Evolutionary conservation across 495 filamentous ascomycete genomes (phyloP).

Genomic region (Talaromyces wortmannii): DNA sequence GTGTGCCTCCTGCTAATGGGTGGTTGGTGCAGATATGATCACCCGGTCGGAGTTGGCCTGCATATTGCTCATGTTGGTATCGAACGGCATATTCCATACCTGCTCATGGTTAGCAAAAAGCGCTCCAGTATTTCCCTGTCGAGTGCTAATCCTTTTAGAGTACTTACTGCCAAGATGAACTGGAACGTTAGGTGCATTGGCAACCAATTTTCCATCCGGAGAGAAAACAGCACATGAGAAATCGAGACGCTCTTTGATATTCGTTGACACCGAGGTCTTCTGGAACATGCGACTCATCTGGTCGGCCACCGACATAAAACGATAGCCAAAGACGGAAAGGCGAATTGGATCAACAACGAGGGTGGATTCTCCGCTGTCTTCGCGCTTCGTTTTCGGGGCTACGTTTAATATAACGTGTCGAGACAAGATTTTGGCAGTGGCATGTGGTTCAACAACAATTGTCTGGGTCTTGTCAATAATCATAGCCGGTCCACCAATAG

Average conservation of each 20-base stretch:
- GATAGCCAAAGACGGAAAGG: slow-evolving; percentile 90
- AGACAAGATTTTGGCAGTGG: slow-evolving; percentile 42
- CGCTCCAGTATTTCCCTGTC: too few species aligned
- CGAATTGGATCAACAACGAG: slow-evolving; percentile 84
- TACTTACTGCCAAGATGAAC: slow-evolving; percentile 74
- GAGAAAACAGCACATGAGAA: slow-evolving; percentile 97
- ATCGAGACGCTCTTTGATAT: slow-evolving; percentile 95
- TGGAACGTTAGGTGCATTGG: slow-evolving; percentile 91
- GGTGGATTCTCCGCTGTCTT: slow-evolving; percentile 26
- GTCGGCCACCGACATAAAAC: slow-evolving; percentile 98
- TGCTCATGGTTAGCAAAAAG: not conserved
- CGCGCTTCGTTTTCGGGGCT: slow-evolving; percentile 34
- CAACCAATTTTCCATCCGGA: slow-evolving; percentile 78
- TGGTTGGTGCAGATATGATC: slow-evolving; percentile 97
- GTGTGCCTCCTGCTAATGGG: slow-evolving; percentile 85
- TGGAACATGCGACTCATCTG: slow-evolving; percentile 96
- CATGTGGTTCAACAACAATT: slow-evolving; percentile 82
- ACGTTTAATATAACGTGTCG: slow-evolving; percentile 44
- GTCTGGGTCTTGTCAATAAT: slow-evolving; percentile 95
- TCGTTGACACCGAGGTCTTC: slow-evolving; percentile 95
- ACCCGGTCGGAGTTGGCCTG: slow-evolving; percentile 75
- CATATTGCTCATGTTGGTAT: slow-evolving; percentile 90
- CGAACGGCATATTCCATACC: slow-evolving; percentile 92
- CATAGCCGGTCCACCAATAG: slow-evolving; percentile 79
- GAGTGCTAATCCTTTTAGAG: not conserved